phyloP scores from a whole-genome alignment of 805 yeast species.

The Candida insectorum region DNA sequence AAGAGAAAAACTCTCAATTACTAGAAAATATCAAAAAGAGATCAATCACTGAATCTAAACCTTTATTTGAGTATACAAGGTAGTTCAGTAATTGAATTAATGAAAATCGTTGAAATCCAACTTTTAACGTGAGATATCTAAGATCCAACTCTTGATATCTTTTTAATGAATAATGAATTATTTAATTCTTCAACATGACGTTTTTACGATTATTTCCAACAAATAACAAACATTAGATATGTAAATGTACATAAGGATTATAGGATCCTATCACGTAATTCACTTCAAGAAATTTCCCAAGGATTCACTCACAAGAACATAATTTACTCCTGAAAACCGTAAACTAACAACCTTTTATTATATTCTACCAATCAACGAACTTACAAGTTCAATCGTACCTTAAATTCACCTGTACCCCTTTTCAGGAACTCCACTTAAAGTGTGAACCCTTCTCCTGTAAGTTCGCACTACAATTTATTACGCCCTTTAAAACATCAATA shows the following conservation, averaged over 20 bases:
- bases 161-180: slow-evolving; percentile 9
- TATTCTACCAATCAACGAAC: too few relatives aligned
- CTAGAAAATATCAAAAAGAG: slow-evolving; percentile 50
- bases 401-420: too few relatives aligned
- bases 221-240: slow-evolving; percentile 12
- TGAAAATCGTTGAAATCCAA: slow-evolving; percentile 16
- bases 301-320: too few relatives aligned
- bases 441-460: too few relatives aligned
- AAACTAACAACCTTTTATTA: too few relatives aligned
- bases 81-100: slow-evolving; percentile 13
- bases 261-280: too few relatives aligned
- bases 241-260: not conserved
- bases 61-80: slow-evolving; percentile 31
- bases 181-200: slow-evolving; percentile 20
- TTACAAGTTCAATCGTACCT: too few relatives aligned
- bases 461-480: too few relatives aligned
- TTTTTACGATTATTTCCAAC: slow-evolving; percentile 17
- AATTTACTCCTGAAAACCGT: too few relatives aligned
- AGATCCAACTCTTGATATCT: slow-evolving; percentile 34
- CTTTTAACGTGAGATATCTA: slow-evolving; percentile 13
- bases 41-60: slow-evolving; percentile 35
- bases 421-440: too few relatives aligned
- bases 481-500: too few relatives aligned
- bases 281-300: too few relatives aligned
- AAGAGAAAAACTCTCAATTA: slow-evolving; percentile 50